A percentile compares a stretch with the other conserved stretches of the same genome.
Conservation (phyloP, 2,329 filamentous ascomycete genomes). For the Nothophaeocryptopus gaeumannii region DNA sequence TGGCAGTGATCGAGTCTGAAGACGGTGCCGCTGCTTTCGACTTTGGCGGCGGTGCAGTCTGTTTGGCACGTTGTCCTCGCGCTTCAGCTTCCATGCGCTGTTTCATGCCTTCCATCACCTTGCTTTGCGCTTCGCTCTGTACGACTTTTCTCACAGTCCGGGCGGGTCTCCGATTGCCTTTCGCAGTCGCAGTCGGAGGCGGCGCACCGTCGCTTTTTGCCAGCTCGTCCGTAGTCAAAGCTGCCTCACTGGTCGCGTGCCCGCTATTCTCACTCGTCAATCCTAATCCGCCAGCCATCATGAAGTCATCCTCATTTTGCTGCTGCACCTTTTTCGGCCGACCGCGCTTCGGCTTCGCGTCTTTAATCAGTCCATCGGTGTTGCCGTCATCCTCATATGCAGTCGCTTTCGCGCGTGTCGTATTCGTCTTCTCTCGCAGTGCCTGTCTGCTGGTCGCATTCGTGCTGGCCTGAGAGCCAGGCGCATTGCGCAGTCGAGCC, state of each 20-base stretch:
- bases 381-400: constrained; percentile 28
- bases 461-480: constrained; percentile 15
- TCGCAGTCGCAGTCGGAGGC: constrained; percentile 15
- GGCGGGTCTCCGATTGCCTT: constrained; percentile 22
- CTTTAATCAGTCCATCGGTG: constrained; percentile 29
- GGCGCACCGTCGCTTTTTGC: constrained; percentile 24
- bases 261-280: constrained; percentile 10
- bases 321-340: constrained; percentile 20
- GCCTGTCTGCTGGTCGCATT: constrained; percentile 21
- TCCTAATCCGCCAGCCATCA: constrained; percentile 32
- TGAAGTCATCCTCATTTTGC: constrained; percentile 23
- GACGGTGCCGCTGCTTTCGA: constrained; percentile 7
- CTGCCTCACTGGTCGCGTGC: constrained; percentile 14
- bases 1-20: constrained; percentile 12
- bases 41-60: constrained; percentile 8
- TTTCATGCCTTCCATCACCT: constrained; percentile 34
- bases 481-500: constrained; percentile 30
- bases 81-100: constrained; percentile 34
- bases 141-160: constrained; percentile 28
- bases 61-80: constrained; percentile 20
- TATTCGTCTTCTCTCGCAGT: constrained; percentile 33
- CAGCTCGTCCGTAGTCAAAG: constrained; percentile 26
- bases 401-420: constrained; percentile 20
- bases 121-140: constrained; percentile 27
- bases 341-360: constrained; percentile 24